These are phyloP conservation scores for Brassica hybrid DNA, from an alignment of 441 rosid species.

Conservation along the genomic window DNA sequence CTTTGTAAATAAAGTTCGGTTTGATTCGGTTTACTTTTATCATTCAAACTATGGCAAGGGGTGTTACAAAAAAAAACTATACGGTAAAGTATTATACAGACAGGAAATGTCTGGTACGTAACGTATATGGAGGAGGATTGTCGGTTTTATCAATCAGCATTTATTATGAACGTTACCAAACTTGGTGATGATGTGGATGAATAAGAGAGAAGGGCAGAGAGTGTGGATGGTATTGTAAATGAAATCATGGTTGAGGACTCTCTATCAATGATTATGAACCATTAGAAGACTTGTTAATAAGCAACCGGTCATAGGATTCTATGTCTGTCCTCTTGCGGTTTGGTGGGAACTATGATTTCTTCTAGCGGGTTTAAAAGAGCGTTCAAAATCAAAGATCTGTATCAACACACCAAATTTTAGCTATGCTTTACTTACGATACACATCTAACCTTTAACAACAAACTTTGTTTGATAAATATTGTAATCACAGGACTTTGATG, in stretches of 20 bases:
- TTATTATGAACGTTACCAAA: neutral
- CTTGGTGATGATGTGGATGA: neutral
- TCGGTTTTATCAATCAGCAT: neutral
- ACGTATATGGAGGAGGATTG: neutral
- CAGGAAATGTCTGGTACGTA: no score
- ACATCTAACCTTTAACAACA: constrained; percentile 2
- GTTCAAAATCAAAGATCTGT: constrained; percentile 80
- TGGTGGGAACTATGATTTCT: constrained; percentile 19
- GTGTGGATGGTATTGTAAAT: neutral
- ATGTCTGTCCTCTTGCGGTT: no score
- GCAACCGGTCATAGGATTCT: no score
- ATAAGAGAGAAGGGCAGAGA: neutral
- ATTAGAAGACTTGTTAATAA: no score
- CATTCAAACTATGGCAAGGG: neutral
- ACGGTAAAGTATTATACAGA: neutral
- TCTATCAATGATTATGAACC: neutral
- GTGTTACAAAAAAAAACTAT: neutral
- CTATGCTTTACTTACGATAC: constrained; percentile 5
- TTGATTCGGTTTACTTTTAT: neutral
- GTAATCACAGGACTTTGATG: constrained; percentile 80
- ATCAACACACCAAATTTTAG: constrained; percentile 17
- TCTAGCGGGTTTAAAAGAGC: constrained; percentile 93
- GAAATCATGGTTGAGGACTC: neutral
- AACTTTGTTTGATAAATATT: neutral
- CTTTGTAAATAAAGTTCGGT: neutral